Evolutionary conservation across 148 eudicot genomes (phyloP).

Genomic region (Vaccinium macrocarpon): DNA sequence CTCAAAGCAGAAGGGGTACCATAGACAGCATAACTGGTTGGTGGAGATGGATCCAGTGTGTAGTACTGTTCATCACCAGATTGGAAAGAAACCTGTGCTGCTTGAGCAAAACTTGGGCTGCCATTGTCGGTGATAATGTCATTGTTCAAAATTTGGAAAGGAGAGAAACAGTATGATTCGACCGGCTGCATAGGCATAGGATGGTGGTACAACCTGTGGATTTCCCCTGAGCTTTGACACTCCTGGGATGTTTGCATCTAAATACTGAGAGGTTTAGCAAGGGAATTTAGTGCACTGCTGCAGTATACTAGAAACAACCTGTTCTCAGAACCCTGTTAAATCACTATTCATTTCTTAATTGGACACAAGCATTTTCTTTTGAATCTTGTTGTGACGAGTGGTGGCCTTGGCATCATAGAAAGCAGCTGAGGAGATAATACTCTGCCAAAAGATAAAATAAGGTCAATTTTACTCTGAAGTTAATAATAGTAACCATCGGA

Average conservation of each 20-base stretch:
- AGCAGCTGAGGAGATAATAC: neutral
- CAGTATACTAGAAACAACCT: neutral
- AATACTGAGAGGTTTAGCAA: neutral
- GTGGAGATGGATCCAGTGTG: conserved; percentile 69
- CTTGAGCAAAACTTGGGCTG: conserved; percentile 26
- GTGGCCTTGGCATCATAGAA: neutral
- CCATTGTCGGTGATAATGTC: conserved; percentile 25
- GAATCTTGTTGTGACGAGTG: neutral
- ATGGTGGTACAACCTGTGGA: conserved; percentile 42
- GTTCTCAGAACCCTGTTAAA: neutral
- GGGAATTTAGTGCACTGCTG: neutral
- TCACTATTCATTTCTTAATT: neutral
- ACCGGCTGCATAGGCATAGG: conserved; percentile 37
- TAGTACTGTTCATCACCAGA: conserved; percentile 48
- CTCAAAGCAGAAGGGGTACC: conserved; percentile 64
- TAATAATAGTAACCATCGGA: neutral
- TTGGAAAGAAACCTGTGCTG: conserved; percentile 41
- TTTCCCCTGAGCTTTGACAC: conserved; percentile 29
- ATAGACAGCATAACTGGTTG: conserved; percentile 29
- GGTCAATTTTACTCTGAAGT: neutral
- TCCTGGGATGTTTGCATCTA: conserved; percentile 68
- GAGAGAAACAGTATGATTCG: conserved; percentile 38
- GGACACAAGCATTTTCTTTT: neutral
- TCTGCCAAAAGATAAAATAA: neutral
- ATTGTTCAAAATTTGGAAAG: conserved; percentile 36